These are phyloP conservation scores for Gynandropsis gynandra DNA, from an alignment of 345 rosid species.

Conservation along the genomic window DNA sequence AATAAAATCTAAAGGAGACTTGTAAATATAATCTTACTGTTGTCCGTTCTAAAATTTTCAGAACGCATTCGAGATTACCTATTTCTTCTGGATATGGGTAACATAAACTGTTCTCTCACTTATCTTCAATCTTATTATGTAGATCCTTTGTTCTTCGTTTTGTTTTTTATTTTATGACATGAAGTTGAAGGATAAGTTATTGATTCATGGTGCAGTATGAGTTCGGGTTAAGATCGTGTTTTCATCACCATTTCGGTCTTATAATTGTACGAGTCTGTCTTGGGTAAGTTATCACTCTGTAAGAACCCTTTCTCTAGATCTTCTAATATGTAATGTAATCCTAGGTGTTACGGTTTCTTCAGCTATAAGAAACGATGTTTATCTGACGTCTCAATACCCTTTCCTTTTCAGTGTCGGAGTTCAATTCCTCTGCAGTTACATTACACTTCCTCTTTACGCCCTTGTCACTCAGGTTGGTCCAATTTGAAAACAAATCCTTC, in stretches of 20 bases:
- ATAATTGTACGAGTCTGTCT: conserved; percentile 40
- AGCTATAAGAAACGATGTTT: conserved; percentile 2
- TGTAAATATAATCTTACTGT: not conserved
- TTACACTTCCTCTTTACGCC: conserved; percentile 92
- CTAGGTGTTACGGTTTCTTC: conserved; percentile 11
- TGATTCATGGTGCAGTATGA: conserved; percentile 58
- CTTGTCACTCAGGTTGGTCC: conserved; percentile 88
- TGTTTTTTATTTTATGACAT: conserved; percentile 9
- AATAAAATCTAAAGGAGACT: too few relatives aligned
- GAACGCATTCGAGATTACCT: conserved; percentile 97
- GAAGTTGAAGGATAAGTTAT: not conserved
- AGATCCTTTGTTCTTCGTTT: not conserved
- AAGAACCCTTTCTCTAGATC: not conserved
- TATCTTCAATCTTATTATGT: not conserved
- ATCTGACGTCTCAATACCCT: not conserved
- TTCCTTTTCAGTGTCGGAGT: conserved; percentile 49
- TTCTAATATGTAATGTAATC: not conserved
- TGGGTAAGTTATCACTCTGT: conserved; percentile 44
- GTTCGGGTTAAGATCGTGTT: conserved; percentile 80
- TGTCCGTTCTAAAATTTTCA: conserved; percentile 25
- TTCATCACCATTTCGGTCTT: conserved; percentile 45
- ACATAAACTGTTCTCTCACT: conserved; percentile 8
- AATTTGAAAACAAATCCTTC: not conserved
- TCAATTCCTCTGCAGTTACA: conserved; percentile 80
- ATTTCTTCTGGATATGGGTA: conserved; percentile 97